Evolutionary conservation across 495 filamentous ascomycete genomes (phyloP).

Genomic region (Aspergillus cavernicola): DNA sequence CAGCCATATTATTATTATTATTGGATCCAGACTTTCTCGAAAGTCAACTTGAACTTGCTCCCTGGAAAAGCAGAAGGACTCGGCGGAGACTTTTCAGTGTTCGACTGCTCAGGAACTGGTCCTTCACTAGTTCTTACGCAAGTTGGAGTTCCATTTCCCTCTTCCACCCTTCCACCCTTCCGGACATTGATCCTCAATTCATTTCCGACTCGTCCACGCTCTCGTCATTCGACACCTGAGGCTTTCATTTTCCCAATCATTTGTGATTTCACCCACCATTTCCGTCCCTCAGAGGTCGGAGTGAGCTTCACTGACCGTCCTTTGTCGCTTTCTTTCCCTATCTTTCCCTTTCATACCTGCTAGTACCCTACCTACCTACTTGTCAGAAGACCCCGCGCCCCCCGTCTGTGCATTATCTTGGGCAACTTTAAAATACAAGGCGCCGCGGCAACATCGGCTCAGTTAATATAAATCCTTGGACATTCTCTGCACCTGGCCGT

Average conservation of each 20-base stretch:
- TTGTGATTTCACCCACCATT: not conserved
- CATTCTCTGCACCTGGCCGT: conserved; percentile 1
- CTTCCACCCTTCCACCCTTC: not conserved
- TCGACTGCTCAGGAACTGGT: not conserved
- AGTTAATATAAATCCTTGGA: conserved; percentile 18
- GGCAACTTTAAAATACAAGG: conserved; percentile 26
- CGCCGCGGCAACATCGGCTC: conserved; percentile 33
- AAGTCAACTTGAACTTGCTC: not conserved
- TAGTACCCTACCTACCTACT: conserved; percentile 19
- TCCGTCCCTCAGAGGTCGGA: not conserved
- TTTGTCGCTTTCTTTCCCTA: not conserved
- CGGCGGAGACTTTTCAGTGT: not conserved
- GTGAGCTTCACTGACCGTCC: conserved; percentile 15
- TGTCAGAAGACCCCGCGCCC: conserved; percentile 23
- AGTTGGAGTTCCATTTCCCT: not conserved
- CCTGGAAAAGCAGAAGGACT: no score
- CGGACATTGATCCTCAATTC: not conserved
- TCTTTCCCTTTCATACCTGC: not conserved
- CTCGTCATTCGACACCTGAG: conserved; percentile 8
- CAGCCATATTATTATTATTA: no score
- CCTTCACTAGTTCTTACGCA: not conserved
- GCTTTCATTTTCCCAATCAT: not conserved
- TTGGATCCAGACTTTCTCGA: conserved; percentile 8
- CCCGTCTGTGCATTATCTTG: conserved; percentile 40
- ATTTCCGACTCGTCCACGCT: not conserved